phyloP scores from a whole-genome alignment of 176 grass and related monocot species.

The Carex myosuroides region DNA sequence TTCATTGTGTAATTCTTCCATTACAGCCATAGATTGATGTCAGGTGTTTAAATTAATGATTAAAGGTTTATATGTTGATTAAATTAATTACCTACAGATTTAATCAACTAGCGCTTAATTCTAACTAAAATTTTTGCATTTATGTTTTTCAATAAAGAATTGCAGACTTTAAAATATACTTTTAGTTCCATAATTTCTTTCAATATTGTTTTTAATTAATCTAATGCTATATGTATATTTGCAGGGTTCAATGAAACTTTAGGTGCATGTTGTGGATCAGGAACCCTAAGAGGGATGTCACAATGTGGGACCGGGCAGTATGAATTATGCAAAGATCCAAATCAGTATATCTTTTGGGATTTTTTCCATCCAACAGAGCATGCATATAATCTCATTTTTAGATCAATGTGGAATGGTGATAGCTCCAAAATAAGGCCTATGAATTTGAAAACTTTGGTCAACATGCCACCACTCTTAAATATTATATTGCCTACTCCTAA shows the following conservation, averaged over 20 bases:
- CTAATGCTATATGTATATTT: neutral
- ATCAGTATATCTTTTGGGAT: neutral
- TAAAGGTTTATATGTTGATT: neutral
- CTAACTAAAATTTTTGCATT: neutral
- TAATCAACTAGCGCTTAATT: neutral
- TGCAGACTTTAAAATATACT: neutral
- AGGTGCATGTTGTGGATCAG: neutral
- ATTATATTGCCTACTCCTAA: too few relatives aligned
- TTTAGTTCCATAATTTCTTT: neutral
- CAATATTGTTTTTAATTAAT: neutral
- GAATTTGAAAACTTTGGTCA: neutral
- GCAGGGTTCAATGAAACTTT: neutral
- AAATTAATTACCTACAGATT: too few relatives aligned
- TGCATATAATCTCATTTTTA: conserved; percentile 2
- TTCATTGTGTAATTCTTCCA: too few relatives aligned
- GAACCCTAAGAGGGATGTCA: neutral
- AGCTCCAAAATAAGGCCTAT: neutral
- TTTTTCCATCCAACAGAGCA: neutral
- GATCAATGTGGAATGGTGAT: neutral
- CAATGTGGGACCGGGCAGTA: neutral
- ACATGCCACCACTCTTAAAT: neutral
- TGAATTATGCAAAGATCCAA: neutral
- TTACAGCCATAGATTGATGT: too few relatives aligned
- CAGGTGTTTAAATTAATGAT: neutral
- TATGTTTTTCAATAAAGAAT: neutral